Base-by-base conservation (phyloP, 108 stramenopile genomes). In the Discostella pseudostelligera region DNA sequence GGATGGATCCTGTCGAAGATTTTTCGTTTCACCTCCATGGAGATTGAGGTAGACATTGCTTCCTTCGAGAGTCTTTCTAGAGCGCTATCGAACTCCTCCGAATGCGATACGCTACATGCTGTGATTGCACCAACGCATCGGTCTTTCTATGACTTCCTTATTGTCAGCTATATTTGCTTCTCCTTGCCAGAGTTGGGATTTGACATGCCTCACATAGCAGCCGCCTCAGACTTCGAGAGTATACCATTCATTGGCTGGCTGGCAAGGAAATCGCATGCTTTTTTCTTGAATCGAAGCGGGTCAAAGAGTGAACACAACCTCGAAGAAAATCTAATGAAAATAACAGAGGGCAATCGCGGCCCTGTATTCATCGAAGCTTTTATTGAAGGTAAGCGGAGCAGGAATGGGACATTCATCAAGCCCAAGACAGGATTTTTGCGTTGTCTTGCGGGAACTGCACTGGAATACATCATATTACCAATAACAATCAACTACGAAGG, bases 81-180 rank as follows among this genome's bases (percentile, higher is more conserved):
- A 64, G 26, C 32, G 40, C 67, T 56, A 19, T 47, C 59, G 40
- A 63, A n/a, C 28, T 62, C 37, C 19, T 26, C 47, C 12, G 49
- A 49, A 17, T 20, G 28, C 4, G 55, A 65, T 20, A 59, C 37
- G 32, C 59, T 60, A n/a, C 62, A 73, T 39, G 62, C 90, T 24
- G 51, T 95, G 40, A 74, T 95, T 39, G 87, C 83, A 22, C 94
- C 94, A 8, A 95, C 90, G 10, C 94, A 95, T 77, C 83, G 94
- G 36, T 89, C 87, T 5, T 86, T 90, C 45, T 83, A 89, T 49
- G 94, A 95, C 69, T 95, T 95, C 66, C 65, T 95, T 28, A 67
- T 95, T 29, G 35, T 92, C 29, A 92, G 89, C 61, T 95, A 74
- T 63, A 32, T 88, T 16, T 62, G 78, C 49, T 95, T 95, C 64